phyloP scores from a whole-genome alignment of 2,329 filamentous ascomycete genomes.

The Hypoxylon sp. region DNA sequence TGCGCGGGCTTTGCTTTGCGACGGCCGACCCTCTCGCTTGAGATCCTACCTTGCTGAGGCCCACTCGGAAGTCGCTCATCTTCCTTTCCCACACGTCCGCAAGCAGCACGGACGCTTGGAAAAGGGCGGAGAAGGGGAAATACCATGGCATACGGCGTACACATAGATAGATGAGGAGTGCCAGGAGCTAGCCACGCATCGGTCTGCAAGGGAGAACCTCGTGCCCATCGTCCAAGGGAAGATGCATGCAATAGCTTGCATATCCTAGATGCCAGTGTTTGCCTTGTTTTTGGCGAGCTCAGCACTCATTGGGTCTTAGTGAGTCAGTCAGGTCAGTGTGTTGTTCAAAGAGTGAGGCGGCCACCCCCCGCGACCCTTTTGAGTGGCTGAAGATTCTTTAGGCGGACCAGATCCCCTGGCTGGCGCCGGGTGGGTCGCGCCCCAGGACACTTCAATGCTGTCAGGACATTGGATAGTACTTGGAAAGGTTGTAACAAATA shows the following conservation, averaged over 20 bases:
- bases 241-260: conserved; percentile 45
- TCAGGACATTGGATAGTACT: background rate
- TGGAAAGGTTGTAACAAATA: no score
- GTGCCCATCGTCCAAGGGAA: conserved; percentile 43
- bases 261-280: conserved; percentile 43
- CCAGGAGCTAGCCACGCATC: conserved; percentile 39
- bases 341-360: conserved; percentile 52
- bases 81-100: conserved; percentile 13
- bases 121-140: conserved; percentile 26
- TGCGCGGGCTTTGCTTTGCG: conserved; percentile 15
- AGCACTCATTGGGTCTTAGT: conserved; percentile 46
- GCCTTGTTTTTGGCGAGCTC: conserved; percentile 43
- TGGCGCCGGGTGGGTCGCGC: conserved; percentile 36
- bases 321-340: conserved; percentile 50
- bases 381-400: conserved; percentile 48
- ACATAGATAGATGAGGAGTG: conserved; percentile 25
- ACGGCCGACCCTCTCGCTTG: conserved; percentile 17
- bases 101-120: conserved; percentile 17
- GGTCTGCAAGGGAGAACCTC: conserved; percentile 47
- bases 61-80: conserved; percentile 30
- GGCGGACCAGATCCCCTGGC: conserved; percentile 42
- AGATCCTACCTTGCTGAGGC: conserved; percentile 31
- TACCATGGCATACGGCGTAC: no score
- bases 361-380: conserved; percentile 43
- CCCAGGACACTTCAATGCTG: conserved; percentile 18